phyloP scores from a whole-genome alignment of 2,329 filamentous ascomycete genomes.

The Fusarium compactum region DNA sequence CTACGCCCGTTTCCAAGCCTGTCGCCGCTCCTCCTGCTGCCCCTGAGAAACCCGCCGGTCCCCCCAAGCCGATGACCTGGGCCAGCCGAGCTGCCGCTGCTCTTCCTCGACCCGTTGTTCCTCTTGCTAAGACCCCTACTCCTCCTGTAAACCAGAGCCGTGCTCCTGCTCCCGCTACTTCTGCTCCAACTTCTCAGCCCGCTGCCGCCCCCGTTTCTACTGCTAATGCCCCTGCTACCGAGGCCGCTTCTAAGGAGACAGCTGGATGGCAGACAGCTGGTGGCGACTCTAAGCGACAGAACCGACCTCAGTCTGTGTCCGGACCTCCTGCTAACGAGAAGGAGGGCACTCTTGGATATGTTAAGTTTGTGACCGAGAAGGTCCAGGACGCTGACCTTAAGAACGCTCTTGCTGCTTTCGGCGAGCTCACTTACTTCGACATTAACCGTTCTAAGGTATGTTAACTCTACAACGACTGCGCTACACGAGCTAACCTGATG shows the following conservation, averaged over 20 bases:
- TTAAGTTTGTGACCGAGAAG: slow-evolving; percentile 95
- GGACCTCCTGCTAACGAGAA: slow-evolving; percentile 71
- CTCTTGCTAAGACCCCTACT: slow-evolving; percentile 68
- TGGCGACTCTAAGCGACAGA: slow-evolving; percentile 85
- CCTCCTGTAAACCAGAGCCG: slow-evolving; percentile 65
- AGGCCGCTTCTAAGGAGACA: slow-evolving; percentile 63
- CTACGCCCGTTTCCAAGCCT: slow-evolving; percentile 62
- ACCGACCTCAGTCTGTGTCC: slow-evolving; percentile 75
- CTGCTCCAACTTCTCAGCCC: slow-evolving; percentile 51
- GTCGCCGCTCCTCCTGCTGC: slow-evolving; percentile 51
- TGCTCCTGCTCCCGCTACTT: slow-evolving; percentile 61
- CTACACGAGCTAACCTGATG: slow-evolving; percentile 29
- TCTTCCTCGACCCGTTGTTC: slow-evolving; percentile 65
- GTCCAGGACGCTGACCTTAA: slow-evolving; percentile 81
- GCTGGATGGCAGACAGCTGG: slow-evolving; percentile 87
- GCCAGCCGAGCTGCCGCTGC: slow-evolving; percentile 75
- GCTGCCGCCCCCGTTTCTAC: slow-evolving; percentile 55
- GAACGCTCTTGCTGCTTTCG: slow-evolving; percentile 76
- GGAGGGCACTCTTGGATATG: slow-evolving; percentile 85
- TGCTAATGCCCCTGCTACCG: slow-evolving; percentile 54
- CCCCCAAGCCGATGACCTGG: slow-evolving; percentile 77
- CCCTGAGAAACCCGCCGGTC: slow-evolving; percentile 58
- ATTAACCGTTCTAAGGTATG: slow-evolving; percentile 86
- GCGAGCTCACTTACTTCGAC: slow-evolving; percentile 79
- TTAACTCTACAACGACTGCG: slow-evolving; percentile 7